phyloP scores from a whole-genome alignment of 768 basidiomycete species.

The Tephrocybe sp. region DNA sequence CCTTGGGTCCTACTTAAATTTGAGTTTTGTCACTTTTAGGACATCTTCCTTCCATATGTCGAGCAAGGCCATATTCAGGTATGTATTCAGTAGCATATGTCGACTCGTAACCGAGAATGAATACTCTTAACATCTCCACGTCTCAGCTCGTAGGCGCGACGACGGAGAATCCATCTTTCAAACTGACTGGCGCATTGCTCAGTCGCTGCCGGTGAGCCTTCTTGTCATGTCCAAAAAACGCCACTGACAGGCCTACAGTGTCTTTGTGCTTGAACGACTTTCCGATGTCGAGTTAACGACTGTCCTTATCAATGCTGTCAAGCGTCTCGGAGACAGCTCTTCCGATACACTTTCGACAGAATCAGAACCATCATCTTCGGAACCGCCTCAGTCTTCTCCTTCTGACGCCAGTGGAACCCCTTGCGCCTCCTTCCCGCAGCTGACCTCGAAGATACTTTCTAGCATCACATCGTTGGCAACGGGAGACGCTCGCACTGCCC shows the following conservation, averaged over 20 bases:
- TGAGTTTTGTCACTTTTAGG: conserved; percentile 35
- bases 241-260: conserved; percentile 38
- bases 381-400: conserved; percentile 13
- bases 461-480: conserved; percentile 53
- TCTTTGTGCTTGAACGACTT: conserved; percentile 72
- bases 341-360: not conserved
- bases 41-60: conserved; percentile 79
- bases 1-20: not conserved
- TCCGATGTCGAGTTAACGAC: conserved; percentile 57
- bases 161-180: conserved; percentile 90
- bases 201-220: conserved; percentile 70
- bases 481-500: conserved; percentile 77
- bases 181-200: conserved; percentile 68
- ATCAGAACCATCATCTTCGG: conserved; percentile 7
- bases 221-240: not conserved
- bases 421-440: conserved; percentile 27
- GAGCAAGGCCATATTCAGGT: conserved; percentile 78
- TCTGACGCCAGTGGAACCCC: conserved; percentile 19
- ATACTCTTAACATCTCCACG: too few relatives aligned
- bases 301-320: conserved; percentile 56
- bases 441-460: conserved; percentile 47
- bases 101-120: not conserved
- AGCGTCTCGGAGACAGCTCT: conserved; percentile 23
- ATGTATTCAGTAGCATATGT: conserved; percentile 6
- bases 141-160: conserved; percentile 75